A percentile compares a stretch with the other conserved stretches of the same genome.
phyloP scores from a whole-genome alignment of 2,329 filamentous ascomycete genomes.

The Ophiostoma quercus region DNA sequence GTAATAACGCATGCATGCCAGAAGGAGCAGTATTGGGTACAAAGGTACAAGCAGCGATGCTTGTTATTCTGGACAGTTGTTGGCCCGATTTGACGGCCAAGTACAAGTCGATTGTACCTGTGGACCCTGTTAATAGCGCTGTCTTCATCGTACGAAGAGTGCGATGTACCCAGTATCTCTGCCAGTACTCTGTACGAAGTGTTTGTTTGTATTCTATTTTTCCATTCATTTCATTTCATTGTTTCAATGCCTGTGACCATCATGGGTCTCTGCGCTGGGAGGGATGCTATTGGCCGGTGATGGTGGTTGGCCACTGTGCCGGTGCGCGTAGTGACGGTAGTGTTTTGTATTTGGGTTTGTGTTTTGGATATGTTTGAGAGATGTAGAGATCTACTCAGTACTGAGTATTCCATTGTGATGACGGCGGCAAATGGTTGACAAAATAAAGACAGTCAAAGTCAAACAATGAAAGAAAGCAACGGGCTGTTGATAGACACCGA shows the following conservation, averaged over 20 bases:
- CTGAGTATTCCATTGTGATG: too few species aligned
- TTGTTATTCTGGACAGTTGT: not conserved
- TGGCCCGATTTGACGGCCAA: not conserved
- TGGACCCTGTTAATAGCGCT: not conserved
- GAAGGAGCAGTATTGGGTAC: not conserved
- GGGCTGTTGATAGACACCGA: too few species aligned
- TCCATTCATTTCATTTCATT: not conserved
- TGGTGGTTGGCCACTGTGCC: not conserved
- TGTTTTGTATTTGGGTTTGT: not conserved
- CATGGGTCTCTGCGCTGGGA: not conserved
- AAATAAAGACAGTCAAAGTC: too few species aligned
- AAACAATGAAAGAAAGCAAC: too few species aligned
- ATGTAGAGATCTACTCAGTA: not conserved
- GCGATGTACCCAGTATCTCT: too few species aligned
- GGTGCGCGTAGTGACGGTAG: not conserved
- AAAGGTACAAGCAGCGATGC: not conserved
- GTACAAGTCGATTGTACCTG: not conserved
- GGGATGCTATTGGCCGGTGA: not conserved
- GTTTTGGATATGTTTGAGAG: not conserved
- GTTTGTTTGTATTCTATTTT: not conserved
- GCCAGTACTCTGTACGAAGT: not conserved
- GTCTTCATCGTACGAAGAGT: too few species aligned
- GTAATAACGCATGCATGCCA: conserved; percentile 1
- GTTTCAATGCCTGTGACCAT: conserved; percentile 4
- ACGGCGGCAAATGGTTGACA: too few species aligned